phyloP scores from a whole-genome alignment of 352 stramenopile species.

The Pythium periplocum region DNA sequence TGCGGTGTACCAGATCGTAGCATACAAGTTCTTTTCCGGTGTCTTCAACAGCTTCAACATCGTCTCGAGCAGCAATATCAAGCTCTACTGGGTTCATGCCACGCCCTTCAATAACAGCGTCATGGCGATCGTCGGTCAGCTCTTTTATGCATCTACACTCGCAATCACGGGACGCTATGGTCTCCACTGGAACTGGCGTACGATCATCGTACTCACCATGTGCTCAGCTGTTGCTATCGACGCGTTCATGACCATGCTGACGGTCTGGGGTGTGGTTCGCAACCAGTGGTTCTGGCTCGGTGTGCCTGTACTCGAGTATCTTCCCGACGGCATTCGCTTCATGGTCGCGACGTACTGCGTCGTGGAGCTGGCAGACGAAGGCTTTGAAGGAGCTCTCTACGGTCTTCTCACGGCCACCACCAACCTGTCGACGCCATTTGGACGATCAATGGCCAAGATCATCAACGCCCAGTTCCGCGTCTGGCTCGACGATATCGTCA shows the following conservation, averaged over 20 bases:
- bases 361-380: slow-evolving; percentile 16
- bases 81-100: slow-evolving; percentile 18
- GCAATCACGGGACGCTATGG: slow-evolving; percentile 13
- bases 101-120: slow-evolving; percentile 16
- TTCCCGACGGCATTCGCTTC: slow-evolving; percentile 18
- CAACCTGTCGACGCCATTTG: slow-evolving; percentile 12
- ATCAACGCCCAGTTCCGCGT: slow-evolving; percentile 11
- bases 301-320: slow-evolving; percentile 10
- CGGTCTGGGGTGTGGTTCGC: slow-evolving; percentile 19
- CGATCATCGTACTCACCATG: slow-evolving; percentile 11
- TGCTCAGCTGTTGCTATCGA: slow-evolving; percentile 15
- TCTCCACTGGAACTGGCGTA: slow-evolving; percentile 22
- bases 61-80: slow-evolving; percentile 10
- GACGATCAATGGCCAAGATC: slow-evolving; percentile 7
- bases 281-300: slow-evolving; percentile 22
- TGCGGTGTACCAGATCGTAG: slow-evolving; percentile 22
- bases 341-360: slow-evolving; percentile 19
- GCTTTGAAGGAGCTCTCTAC: slow-evolving; percentile 11
- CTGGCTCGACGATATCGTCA: slow-evolving; percentile 4
- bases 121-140: slow-evolving; percentile 10
- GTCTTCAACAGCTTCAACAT: slow-evolving; percentile 21
- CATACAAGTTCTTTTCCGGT: slow-evolving; percentile 21
- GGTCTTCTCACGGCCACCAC: slow-evolving; percentile 14
- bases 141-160: slow-evolving; percentile 10
- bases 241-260: slow-evolving; percentile 17